phyloP scores from a whole-genome alignment of 805 yeast species.

The Ogataea methanolica region DNA sequence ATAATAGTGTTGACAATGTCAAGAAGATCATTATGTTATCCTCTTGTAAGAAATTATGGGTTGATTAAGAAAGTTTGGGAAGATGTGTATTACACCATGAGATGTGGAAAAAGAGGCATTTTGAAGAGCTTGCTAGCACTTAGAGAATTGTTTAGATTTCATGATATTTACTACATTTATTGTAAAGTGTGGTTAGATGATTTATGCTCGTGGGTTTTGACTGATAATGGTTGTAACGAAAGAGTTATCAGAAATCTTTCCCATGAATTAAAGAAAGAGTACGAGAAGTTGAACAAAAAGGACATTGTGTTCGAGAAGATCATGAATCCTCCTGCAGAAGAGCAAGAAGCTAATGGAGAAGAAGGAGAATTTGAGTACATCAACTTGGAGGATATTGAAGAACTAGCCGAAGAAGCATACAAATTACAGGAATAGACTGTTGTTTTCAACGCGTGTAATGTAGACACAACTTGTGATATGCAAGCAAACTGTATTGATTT shows the following conservation, averaged over 20 bases:
- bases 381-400: constrained; percentile 52
- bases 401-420: constrained; percentile 49
- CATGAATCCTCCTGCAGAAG: constrained; percentile 34
- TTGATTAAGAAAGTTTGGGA: constrained; percentile 63
- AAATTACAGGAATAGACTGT: neutral
- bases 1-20: constrained; percentile 57
- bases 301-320: constrained; percentile 56
- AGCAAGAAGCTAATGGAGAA: constrained; percentile 31
- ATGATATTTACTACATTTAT: constrained; percentile 82
- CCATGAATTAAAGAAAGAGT: constrained; percentile 51
- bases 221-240: constrained; percentile 53
- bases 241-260: constrained; percentile 57
- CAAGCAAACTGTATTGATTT: too few species aligned
- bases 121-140: constrained; percentile 55
- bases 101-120: constrained; percentile 66
- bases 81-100: constrained; percentile 60
- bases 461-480: too few species aligned
- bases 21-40: constrained; percentile 73
- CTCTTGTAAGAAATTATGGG: constrained; percentile 69
- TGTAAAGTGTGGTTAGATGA: constrained; percentile 75
- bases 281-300: constrained; percentile 33
- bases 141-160: constrained; percentile 73
- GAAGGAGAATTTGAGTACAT: constrained; percentile 39
- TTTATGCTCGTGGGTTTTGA: constrained; percentile 66
- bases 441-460: neutral